Percentiles rank a stretch among this genome's conserved stretches.
Evolutionary conservation across 1,284 basidiomycete genomes (phyloP).

Genomic region (Ganoderma sinense): DNA sequence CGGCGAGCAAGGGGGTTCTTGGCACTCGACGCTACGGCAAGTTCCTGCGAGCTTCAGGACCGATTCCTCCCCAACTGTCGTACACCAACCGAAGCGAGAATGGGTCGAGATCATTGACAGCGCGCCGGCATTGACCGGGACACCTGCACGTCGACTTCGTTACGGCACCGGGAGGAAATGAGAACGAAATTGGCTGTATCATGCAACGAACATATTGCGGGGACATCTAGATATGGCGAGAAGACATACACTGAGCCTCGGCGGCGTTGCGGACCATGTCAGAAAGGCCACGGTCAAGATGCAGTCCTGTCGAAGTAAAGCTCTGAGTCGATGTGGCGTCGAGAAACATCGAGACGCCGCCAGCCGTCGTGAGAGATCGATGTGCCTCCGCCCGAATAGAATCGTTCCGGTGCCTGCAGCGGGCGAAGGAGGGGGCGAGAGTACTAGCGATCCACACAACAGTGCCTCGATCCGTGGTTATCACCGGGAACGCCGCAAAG

Average conservation of each 20-base stretch:
- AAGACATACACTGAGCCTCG: neutral
- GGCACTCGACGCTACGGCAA: neutral
- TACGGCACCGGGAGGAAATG: neutral
- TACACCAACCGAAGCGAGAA: neutral
- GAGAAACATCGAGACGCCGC: neutral
- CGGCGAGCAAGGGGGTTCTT: neutral
- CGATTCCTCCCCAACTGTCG: neutral
- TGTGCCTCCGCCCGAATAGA: neutral
- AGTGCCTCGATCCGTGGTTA: constrained; percentile 1
- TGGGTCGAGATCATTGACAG: neutral
- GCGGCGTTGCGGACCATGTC: neutral
- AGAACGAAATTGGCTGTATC: neutral
- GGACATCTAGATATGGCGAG: neutral
- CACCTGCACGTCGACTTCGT: neutral
- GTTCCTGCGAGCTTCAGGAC: neutral
- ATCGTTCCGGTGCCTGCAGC: neutral
- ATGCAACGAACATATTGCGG: neutral
- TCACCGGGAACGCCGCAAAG: constrained; percentile 1
- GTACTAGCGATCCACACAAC: neutral
- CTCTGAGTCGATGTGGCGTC: neutral
- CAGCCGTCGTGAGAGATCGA: neutral
- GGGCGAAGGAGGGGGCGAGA: neutral
- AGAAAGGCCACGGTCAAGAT: neutral
- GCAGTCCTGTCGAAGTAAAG: neutral
- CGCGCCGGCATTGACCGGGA: neutral